Evolutionary conservation across 192 early-diverging fungal species (phyloP).

Genomic region (Fimicolochytrium jonesii): DNA sequence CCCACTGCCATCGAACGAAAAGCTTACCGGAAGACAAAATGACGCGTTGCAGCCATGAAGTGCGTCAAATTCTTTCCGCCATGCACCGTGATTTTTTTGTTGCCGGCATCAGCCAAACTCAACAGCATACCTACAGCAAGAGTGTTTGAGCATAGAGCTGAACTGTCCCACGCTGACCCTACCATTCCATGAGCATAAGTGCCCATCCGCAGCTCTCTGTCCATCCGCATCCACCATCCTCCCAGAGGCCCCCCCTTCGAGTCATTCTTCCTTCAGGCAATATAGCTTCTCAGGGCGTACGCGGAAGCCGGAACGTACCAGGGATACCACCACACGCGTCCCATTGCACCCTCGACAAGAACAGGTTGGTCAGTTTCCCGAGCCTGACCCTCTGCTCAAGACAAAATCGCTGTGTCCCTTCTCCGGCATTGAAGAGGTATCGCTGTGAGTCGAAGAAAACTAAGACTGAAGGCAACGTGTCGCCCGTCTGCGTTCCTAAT

Average conservation of each 20-base stretch:
- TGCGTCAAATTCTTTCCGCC: conserved; percentile 81
- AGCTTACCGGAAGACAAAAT: conserved; percentile 67
- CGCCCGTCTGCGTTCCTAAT: conserved; percentile 42
- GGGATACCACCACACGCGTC: conserved; percentile 83
- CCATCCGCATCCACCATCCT: background rate
- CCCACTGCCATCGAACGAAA: too few species aligned
- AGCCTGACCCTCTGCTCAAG: conserved; percentile 71
- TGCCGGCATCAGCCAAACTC: conserved; percentile 76
- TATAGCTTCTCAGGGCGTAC: background rate
- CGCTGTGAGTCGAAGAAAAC: conserved; percentile 69
- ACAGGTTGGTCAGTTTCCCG: conserved; percentile 68
- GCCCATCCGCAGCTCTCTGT: background rate
- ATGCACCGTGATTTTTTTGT: conserved; percentile 51
- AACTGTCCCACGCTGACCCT: too few species aligned
- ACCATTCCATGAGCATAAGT: too few species aligned
- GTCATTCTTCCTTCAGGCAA: too few species aligned
- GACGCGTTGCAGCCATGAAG: conserved; percentile 68
- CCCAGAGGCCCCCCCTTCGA: background rate
- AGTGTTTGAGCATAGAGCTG: too few species aligned
- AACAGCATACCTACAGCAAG: conserved; percentile 84
- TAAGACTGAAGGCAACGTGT: conserved; percentile 65
- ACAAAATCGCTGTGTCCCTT: conserved; percentile 84
- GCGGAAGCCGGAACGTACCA: conserved; percentile 42
- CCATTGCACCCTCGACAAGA: conserved; percentile 84
- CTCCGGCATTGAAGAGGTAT: conserved; percentile 92